Conservation (phyloP, 306 rosid genomes). For the Sindora glabra region DNA sequence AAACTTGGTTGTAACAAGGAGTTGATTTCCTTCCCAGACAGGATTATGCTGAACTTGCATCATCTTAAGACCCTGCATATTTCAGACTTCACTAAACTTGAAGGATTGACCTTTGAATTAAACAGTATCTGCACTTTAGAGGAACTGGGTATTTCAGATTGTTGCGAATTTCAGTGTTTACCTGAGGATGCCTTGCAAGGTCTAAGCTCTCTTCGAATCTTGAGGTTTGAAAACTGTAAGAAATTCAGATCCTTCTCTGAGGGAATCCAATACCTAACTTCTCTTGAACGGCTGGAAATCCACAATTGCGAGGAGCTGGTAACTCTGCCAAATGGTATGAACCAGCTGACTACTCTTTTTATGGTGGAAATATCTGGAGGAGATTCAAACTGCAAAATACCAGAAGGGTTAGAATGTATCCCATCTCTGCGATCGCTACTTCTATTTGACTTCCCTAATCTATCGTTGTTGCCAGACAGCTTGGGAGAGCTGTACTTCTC, state of each 20-base stretch:
- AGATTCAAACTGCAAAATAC: not conserved
- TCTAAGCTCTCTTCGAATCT: not conserved
- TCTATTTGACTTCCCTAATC: not conserved
- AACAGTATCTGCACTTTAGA: not conserved
- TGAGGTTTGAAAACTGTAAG: not conserved
- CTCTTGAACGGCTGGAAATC: not conserved
- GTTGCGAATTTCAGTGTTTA: not conserved
- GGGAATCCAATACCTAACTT: not conserved
- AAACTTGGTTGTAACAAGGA: not conserved
- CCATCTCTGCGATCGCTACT: not conserved
- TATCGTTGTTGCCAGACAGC: not conserved
- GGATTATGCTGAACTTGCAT: not conserved
- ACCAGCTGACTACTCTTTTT: not conserved
- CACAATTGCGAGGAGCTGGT: not conserved
- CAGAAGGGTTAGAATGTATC: not conserved
- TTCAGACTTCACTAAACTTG: not conserved
- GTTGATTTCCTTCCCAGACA: not conserved
- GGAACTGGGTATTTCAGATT: not conserved
- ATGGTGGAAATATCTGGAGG: fast-evolving
- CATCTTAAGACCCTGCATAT: not conserved
- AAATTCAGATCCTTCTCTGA: not conserved
- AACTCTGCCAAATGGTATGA: not conserved
- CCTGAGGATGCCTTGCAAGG: not conserved
- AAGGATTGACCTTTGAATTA: not conserved
- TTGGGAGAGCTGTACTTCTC: not conserved